phyloP scores from a whole-genome alignment of 495 filamentous ascomycete species.

The Penicillium dipodomyicola region DNA sequence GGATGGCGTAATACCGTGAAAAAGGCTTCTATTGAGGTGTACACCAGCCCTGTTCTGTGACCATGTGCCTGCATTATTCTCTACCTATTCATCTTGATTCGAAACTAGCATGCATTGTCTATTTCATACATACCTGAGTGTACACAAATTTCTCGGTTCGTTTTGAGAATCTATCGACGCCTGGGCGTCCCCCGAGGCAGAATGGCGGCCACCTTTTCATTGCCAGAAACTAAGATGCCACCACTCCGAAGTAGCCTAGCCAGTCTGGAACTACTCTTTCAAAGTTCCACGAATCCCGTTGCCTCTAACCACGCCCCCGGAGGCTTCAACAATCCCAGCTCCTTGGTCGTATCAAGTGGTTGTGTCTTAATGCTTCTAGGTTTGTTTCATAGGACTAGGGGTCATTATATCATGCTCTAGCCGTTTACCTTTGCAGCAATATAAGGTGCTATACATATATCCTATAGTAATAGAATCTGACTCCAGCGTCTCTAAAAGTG shows the following conservation, averaged over 20 bases:
- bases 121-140: not conserved
- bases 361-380: slow-evolving; percentile 33
- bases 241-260: slow-evolving; percentile 62
- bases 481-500: too few relatives aligned
- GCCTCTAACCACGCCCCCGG: slow-evolving; percentile 49
- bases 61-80: not conserved
- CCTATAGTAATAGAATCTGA: too few relatives aligned
- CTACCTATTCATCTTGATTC: not conserved
- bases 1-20: slow-evolving; percentile 6
- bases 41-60: slow-evolving; percentile 1
- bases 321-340: slow-evolving; percentile 52
- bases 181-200: slow-evolving; percentile 2
- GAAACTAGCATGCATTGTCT: not conserved
- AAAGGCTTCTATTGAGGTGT: slow-evolving; percentile 7
- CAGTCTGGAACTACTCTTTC: slow-evolving; percentile 62
- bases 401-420: too few relatives aligned
- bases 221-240: slow-evolving; percentile 63
- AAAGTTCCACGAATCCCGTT: slow-evolving; percentile 58
- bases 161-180: not conserved
- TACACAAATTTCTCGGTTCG: not conserved
- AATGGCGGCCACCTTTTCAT: slow-evolving; percentile 53
- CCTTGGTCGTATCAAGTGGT: slow-evolving; percentile 61
- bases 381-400: too few relatives aligned
- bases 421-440: too few relatives aligned
- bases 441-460: too few relatives aligned